phyloP scores from a whole-genome alignment of 805 yeast genomes.

The Candida maltosa region DNA sequence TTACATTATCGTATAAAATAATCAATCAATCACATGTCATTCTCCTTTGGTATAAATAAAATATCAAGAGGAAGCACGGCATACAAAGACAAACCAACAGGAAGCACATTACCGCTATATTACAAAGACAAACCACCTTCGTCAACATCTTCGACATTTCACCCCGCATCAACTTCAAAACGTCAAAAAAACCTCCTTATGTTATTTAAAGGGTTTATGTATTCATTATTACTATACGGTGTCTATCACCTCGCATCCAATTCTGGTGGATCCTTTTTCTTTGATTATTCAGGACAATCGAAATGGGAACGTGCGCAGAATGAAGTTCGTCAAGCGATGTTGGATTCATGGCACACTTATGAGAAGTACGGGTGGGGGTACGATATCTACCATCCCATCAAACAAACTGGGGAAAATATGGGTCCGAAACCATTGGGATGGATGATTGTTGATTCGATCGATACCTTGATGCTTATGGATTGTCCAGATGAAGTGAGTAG shows the following conservation, averaged over 20 bases:
- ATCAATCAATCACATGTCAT: constrained; percentile 5
- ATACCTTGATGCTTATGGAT: constrained; percentile 78
- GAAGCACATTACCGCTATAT: constrained; percentile 25
- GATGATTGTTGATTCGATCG: constrained; percentile 87
- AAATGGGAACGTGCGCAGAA: constrained; percentile 49
- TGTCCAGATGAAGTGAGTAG: constrained; percentile 56
- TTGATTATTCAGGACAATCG: too few relatives aligned
- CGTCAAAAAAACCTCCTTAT: constrained; percentile 20
- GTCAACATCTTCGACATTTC: background rate
- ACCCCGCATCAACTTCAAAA: constrained; percentile 4
- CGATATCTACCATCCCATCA: constrained; percentile 73
- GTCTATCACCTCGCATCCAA: constrained; percentile 23
- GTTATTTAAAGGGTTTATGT: constrained; percentile 42
- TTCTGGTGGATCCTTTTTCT: background rate
- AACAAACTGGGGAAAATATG: constrained; percentile 65
- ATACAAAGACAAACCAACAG: constrained; percentile 9
- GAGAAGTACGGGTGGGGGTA: constrained; percentile 77
- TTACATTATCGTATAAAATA: background rate
- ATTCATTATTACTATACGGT: constrained; percentile 38
- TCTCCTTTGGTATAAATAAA: constrained; percentile 7
- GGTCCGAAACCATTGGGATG: constrained; percentile 84
- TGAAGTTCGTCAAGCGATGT: constrained; percentile 64
- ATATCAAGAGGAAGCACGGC: constrained; percentile 9
- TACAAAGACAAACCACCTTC: constrained; percentile 31
- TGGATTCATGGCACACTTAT: constrained; percentile 77